Evolutionary conservation across 129 eudicot species (phyloP).

Genomic region (Pulicaria dysenterica): DNA sequence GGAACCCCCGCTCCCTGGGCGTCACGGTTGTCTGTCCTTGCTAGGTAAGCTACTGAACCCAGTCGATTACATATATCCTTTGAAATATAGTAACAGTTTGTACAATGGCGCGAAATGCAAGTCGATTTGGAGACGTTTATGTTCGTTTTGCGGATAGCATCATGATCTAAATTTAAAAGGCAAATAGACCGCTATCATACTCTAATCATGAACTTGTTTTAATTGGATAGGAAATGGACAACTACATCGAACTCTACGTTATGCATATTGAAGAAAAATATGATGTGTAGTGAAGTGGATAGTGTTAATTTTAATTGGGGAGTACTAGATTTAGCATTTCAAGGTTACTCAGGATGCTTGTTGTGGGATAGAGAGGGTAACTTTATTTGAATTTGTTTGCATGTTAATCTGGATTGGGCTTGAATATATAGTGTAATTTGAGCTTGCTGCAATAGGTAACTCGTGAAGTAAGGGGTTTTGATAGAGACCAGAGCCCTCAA

Average conservation of each 20-base stretch:
- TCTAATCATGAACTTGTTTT: neutral
- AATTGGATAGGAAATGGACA: neutral
- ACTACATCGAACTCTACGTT: neutral
- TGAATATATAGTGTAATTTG: constrained; percentile 7
- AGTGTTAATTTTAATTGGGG: neutral
- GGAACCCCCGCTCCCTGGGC: constrained; percentile 99
- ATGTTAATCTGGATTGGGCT: neutral
- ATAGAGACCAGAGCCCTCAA: neutral
- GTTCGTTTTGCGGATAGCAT: constrained; percentile 1
- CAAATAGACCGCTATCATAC: too few relatives aligned
- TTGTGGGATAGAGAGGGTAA: neutral
- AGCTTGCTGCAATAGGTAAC: neutral
- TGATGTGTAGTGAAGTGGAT: neutral
- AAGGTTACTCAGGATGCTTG: constrained; percentile 7
- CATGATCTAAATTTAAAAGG: too few relatives aligned
- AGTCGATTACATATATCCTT: constrained; percentile 1
- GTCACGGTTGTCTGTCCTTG: constrained; percentile 80
- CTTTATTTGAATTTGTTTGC: neutral
- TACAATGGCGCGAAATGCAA: constrained; percentile 6
- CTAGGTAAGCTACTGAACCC: constrained; percentile 52
- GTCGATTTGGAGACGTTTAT: neutral
- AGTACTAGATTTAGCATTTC: constrained; percentile 14
- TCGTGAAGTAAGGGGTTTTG: constrained; percentile 10
- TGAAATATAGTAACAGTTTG: neutral
- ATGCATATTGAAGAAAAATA: neutral